These are phyloP conservation scores for Micromonas pusilla DNA, from an alignment of 139 green algal genomes.

Conservation along the genomic window DNA sequence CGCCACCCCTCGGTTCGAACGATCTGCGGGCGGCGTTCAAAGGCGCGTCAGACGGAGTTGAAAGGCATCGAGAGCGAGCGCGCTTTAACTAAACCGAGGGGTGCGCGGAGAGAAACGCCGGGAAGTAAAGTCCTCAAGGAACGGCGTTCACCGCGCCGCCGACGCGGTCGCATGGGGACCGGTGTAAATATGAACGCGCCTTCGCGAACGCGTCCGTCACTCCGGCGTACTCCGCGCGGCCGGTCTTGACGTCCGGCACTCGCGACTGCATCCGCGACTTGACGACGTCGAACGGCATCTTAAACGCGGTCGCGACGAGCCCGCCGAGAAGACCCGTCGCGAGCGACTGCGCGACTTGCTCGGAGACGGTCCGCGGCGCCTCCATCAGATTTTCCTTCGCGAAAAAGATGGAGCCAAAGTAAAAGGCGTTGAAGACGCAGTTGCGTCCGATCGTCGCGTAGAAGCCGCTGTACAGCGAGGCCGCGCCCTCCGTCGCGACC, in stretches of 20 bases:
- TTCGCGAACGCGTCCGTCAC: not conserved
- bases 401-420: conserved; percentile 13
- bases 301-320: conserved; percentile 3
- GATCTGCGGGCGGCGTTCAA: too few species aligned
- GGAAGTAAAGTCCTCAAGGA: too few species aligned
- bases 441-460: not conserved
- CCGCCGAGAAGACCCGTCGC: not conserved
- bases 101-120: too few species aligned
- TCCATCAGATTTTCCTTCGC: not conserved
- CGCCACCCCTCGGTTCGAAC: not conserved
- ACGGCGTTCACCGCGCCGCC: too few species aligned
- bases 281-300: conserved; percentile 1
- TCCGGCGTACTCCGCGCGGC: not conserved
- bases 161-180: too few species aligned
- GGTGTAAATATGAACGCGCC: too few species aligned
- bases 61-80: too few species aligned
- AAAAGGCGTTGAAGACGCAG: conserved; percentile 1
- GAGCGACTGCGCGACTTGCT: conserved; percentile 5
- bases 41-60: too few species aligned
- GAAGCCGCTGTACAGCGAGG: not conserved
- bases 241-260: not conserved
- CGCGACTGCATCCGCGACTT: not conserved
- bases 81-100: too few species aligned
- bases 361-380: not conserved
- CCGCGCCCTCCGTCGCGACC: not conserved